Evolutionary conservation across 2,329 filamentous ascomycete species (phyloP), one percentile per base, ranked within the genome.

Genomic region (Verruconis gallopava): DNA sequence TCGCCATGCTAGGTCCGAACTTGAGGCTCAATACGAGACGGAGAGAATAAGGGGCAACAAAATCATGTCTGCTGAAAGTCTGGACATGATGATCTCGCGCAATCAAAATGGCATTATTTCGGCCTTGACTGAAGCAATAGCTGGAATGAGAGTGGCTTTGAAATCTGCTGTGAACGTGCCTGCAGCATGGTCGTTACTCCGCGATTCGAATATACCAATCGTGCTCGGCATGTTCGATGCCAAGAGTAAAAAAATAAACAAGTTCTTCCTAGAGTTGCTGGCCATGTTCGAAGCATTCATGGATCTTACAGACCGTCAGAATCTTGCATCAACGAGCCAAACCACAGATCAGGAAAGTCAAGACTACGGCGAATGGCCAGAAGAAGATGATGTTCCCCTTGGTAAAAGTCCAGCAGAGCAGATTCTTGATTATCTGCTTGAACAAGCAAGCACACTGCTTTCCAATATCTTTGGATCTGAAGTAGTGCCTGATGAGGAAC

Each of bases 381-480:
- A 65, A 15, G 25, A 32, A 33, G 25, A 17, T 12, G 9, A n/a
- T 18, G 17, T 19, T 20, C 2, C 38, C 21, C n/a, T n/a, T n/a
- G 25, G 15, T 6, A 13, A 22, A 13, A 40, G 15, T 9, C 5
- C 11, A 5, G 19, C 17, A 13, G 38, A 11, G 25, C 22, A 15
- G 15, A 6, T 18, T n/a, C 25, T 67, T 19, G 58, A 61, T 14
- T 57, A 62, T 20, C 55, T 75, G 22, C 64, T 70, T 42, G 65
- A 65, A 9, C 58, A 66, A 12, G 55, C 78, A 15, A 67, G 63
- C 46, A 67, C 66, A 15, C 61, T 79, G 19, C 55, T 78, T 17
- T 79, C 75, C 1, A 77, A 74, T 45, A 69, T 69, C 40, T 77
- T 79, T 51, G 75, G 75, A 5, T 70, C 72, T 25, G 75, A 79